Conservation (phyloP, 1,284 basidiomycete species). For the Puccinia brachypodii region DNA sequence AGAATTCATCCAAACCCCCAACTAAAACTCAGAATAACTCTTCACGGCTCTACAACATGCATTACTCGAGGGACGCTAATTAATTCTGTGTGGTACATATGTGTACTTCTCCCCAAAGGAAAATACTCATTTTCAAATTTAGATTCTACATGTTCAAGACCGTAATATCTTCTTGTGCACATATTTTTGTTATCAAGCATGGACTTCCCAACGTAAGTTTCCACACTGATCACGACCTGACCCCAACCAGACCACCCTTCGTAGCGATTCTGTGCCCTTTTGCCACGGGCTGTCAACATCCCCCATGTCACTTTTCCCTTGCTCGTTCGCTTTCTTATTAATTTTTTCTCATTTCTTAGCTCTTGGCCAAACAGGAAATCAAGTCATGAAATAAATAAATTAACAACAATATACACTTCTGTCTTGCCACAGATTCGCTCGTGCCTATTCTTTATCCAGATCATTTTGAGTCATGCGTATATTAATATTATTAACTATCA, state of each 20-base stretch:
- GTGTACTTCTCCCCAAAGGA: no score
- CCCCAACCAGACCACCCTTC: no score
- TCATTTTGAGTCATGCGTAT: no score
- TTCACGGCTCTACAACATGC: conserved; percentile 84
- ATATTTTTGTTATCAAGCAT: conserved; percentile 84
- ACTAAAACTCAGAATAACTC: conserved; percentile 66
- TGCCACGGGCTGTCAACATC: no score
- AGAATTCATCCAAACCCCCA: conserved; percentile 37
- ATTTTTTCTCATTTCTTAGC: neutral
- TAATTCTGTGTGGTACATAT: no score
- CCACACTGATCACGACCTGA: no score
- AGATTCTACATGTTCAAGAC: conserved; percentile 92
- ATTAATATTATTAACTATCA: no score
- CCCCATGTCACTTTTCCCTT: no score
- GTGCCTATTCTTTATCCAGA: no score
- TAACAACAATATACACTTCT: no score
- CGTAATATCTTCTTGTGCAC: conserved; percentile 88
- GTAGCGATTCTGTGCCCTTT: no score
- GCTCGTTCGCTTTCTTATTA: neutral
- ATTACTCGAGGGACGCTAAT: conserved; percentile 72
- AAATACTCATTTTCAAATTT: conserved; percentile 37
- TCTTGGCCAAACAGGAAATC: conserved; percentile 28
- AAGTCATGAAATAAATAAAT: conserved; percentile 7
- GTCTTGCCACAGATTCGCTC: no score
- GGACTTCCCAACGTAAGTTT: conserved; percentile 86